These are phyloP conservation scores for Brassica juncea DNA, from an alignment of 345 rosid species.

Conservation along the genomic window DNA sequence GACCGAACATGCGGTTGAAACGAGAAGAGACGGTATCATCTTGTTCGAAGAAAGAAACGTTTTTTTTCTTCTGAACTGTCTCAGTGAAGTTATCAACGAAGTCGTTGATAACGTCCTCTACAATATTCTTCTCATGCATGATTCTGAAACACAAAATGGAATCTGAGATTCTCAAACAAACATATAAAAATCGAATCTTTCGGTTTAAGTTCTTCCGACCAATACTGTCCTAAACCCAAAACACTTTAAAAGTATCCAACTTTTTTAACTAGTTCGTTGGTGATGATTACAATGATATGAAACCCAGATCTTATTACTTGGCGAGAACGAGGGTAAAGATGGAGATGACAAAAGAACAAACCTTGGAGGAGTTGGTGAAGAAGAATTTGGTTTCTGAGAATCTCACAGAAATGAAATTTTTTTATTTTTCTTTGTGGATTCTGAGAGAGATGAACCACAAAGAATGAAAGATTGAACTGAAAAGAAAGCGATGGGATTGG, in stretches of 20 bases:
- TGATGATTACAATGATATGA: conserved; percentile 18
- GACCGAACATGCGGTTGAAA: conserved; percentile 74
- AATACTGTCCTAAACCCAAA: background rate
- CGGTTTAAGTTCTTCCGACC: conserved; percentile 4
- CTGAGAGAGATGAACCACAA: conserved; percentile 13
- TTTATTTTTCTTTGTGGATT: conserved; percentile 9
- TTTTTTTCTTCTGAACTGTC: conserved; percentile 58
- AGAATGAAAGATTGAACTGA: background rate
- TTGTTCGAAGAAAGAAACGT: conserved; percentile 60
- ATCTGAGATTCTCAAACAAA: conserved; percentile 10
- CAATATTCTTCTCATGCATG: conserved; percentile 76
- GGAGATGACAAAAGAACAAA: background rate
- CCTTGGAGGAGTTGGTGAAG: conserved; percentile 26
- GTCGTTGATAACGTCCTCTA: conserved; percentile 57
- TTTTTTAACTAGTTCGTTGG: background rate
- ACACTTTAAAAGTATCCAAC: background rate
- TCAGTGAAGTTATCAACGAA: conserved; percentile 68
- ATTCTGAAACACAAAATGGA: conserved; percentile 37
- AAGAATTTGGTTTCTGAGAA: conserved; percentile 7
- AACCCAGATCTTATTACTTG: conserved; percentile 23
- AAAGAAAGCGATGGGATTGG: conserved; percentile 25
- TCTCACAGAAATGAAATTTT: background rate
- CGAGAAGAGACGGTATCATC: conserved; percentile 61
- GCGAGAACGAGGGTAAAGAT: conserved; percentile 7
- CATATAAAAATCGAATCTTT: conserved; percentile 25